A percentile compares a stretch with the other conserved stretches of the same genome.
These are phyloP conservation scores for Ascochyta koolunga DNA, from an alignment of 2,329 filamentous ascomycete genomes.

Conservation along the genomic window DNA sequence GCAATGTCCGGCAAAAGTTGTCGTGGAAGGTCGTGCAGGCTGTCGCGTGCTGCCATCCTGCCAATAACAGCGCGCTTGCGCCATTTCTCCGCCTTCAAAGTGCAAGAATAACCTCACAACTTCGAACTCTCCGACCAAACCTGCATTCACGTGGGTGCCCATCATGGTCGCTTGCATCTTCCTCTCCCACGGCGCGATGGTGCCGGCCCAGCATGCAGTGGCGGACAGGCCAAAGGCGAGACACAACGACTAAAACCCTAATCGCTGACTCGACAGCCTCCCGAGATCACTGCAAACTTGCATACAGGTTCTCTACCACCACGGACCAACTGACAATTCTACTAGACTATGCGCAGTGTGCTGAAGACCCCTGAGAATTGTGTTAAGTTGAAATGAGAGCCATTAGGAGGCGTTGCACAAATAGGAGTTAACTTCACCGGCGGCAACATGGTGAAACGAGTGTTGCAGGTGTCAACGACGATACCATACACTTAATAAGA, in stretches of 20 bases:
- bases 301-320: too few relatives aligned
- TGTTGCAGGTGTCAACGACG: not conserved
- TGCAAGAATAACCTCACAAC: conserved; percentile 16
- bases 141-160: conserved; percentile 7
- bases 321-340: too few relatives aligned
- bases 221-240: not conserved
- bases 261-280: not conserved
- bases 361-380: too few relatives aligned
- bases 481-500: not conserved
- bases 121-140: not conserved
- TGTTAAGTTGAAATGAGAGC: too few relatives aligned
- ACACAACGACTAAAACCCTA: not conserved
- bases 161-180: not conserved
- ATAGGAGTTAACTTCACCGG: too few relatives aligned
- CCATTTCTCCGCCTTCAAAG: conserved; percentile 10
- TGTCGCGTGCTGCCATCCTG: conserved; percentile 11
- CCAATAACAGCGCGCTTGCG: conserved; percentile 14
- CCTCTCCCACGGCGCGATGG: not conserved
- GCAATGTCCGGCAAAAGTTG: conserved; percentile 15
- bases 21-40: conserved; percentile 8
- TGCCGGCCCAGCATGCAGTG: not conserved
- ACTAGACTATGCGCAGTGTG: too few relatives aligned
- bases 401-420: too few relatives aligned
- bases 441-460: not conserved
- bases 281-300: not conserved